A percentile compares a stretch with the other conserved stretches of the same genome.
Evolutionary conservation across 2,329 filamentous ascomycete genomes (phyloP).

Genomic region (Polychaeton citri): DNA sequence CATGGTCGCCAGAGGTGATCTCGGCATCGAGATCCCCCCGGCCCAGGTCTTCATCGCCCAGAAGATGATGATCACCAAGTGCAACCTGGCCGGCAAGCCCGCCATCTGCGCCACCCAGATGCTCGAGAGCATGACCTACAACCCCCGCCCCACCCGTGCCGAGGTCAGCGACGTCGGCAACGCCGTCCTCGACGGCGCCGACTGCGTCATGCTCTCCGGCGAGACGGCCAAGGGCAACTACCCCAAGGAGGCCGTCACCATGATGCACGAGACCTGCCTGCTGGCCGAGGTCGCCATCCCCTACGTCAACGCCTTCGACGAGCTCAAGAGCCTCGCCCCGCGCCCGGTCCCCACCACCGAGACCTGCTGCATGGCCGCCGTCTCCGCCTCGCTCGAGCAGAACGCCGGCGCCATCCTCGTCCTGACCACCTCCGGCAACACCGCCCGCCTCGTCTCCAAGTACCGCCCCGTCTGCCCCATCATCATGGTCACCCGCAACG

Average conservation of each 20-base stretch:
- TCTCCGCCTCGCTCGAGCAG: conserved; percentile 88
- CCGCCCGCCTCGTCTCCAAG: conserved; percentile 90
- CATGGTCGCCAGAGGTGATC: conserved; percentile 97
- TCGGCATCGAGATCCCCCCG: conserved; percentile 96
- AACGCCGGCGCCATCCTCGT: conserved; percentile 94
- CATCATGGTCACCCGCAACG: conserved; percentile 94
- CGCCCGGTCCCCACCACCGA: conserved; percentile 80
- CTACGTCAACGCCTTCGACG: conserved; percentile 92
- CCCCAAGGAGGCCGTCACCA: conserved; percentile 77
- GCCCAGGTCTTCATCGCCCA: conserved; percentile 98
- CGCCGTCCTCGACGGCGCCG: conserved; percentile 90
- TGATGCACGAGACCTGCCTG: conserved; percentile 98
- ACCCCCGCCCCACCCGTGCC: conserved; percentile 91
- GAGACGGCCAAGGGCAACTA: conserved; percentile 98
- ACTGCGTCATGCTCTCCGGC: conserved; percentile 99
- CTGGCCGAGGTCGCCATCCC: conserved; percentile 95
- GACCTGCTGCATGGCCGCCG: conserved; percentile 93
- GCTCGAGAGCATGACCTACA: conserved; percentile 99
- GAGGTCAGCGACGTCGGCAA: conserved; percentile 99
- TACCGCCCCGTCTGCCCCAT: conserved; percentile 98
- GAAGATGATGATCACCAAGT: conserved; percentile 99
- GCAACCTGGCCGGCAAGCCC: conserved; percentile 97
- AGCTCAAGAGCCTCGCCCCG: conserved; percentile 71
- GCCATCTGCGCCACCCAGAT: conserved; percentile 99
- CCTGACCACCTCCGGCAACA: conserved; percentile 84